Conservation (phyloP, 495 filamentous ascomycete genomes). For the Hypoxylon crocopeplum region DNA sequence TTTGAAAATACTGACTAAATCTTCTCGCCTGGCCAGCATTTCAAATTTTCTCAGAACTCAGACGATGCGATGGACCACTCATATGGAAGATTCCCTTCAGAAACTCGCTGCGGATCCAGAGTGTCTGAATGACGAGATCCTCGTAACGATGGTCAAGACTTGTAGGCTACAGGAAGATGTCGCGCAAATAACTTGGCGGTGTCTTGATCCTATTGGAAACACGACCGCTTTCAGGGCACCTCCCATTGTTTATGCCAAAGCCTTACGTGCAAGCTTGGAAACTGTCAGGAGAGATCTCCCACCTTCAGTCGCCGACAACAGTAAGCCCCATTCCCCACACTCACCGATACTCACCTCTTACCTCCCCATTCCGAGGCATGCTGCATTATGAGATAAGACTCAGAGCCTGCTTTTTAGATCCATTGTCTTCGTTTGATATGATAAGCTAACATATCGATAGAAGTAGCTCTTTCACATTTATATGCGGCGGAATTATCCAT, state of each 20-base stretch:
- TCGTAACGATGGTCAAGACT: slow-evolving; percentile 43
- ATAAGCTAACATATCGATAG: slow-evolving; percentile 8
- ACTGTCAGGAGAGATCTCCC: slow-evolving; percentile 29
- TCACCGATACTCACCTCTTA: not conserved
- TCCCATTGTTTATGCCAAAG: slow-evolving; percentile 26
- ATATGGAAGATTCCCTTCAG: slow-evolving; percentile 43
- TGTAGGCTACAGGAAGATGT: slow-evolving; percentile 41
- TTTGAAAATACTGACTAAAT: not conserved
- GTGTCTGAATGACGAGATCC: slow-evolving; percentile 32
- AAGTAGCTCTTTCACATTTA: slow-evolving; percentile 14
- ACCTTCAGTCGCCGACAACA: slow-evolving; percentile 19
- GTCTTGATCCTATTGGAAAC: slow-evolving; percentile 12
- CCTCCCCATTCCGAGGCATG: not conserved
- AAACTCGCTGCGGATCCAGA: slow-evolving; percentile 31
- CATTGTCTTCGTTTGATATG: not conserved
- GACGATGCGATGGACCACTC: slow-evolving; percentile 42
- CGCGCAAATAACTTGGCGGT: slow-evolving; percentile 24
- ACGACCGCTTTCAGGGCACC: slow-evolving; percentile 14
- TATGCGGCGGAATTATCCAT: slow-evolving; percentile 31
- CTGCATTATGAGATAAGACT: not conserved
- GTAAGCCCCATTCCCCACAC: slow-evolving; percentile 25
- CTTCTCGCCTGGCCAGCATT: slow-evolving; percentile 37
- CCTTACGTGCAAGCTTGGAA: slow-evolving; percentile 24
- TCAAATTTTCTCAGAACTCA: slow-evolving; percentile 37
- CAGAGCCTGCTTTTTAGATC: not conserved